Evolutionary conservation across 2,329 filamentous ascomycete species (phyloP).

Genomic region (Calonectria pseudoreteaudii): DNA sequence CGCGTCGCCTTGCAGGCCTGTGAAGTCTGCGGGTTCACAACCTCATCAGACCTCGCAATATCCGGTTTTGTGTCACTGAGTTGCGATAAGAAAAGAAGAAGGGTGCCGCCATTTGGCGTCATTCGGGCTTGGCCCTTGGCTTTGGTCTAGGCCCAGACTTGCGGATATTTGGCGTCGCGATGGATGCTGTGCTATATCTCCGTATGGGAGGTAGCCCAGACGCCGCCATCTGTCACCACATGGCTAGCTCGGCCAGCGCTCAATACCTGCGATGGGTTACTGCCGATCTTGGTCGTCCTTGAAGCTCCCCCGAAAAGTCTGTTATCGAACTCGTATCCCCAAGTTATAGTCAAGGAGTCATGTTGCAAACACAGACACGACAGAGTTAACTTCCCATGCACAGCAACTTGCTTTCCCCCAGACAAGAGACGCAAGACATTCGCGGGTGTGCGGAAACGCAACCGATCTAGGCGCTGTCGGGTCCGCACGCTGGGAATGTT

Average conservation of each 20-base stretch:
- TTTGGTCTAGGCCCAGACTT: conserved; percentile 3
- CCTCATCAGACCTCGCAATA: neutral
- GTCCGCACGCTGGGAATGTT: conserved; percentile 20
- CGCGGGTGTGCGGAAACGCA: conserved; percentile 17
- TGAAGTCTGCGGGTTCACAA: neutral
- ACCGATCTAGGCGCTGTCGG: conserved; percentile 23
- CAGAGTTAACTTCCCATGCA: neutral
- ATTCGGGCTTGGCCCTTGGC: neutral
- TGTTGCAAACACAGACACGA: neutral
- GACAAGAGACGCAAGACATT: conserved; percentile 24
- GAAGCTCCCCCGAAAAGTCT: neutral
- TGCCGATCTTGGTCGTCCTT: conserved; percentile 9
- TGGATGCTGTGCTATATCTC: conserved; percentile 8
- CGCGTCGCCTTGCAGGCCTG: conserved; percentile 5
- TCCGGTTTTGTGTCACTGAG: neutral
- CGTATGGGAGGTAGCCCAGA: conserved; percentile 6
- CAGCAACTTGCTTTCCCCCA: conserved; percentile 7
- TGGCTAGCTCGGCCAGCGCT: conserved; percentile 6
- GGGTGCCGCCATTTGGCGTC: neutral
- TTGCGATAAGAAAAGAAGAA: neutral
- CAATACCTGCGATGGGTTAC: neutral
- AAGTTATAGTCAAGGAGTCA: neutral
- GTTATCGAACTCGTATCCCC: neutral
- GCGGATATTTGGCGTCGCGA: neutral
- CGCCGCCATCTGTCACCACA: conserved; percentile 14